Conservation (phyloP, 441 rosid species). For the Raphanus hybrid region DNA sequence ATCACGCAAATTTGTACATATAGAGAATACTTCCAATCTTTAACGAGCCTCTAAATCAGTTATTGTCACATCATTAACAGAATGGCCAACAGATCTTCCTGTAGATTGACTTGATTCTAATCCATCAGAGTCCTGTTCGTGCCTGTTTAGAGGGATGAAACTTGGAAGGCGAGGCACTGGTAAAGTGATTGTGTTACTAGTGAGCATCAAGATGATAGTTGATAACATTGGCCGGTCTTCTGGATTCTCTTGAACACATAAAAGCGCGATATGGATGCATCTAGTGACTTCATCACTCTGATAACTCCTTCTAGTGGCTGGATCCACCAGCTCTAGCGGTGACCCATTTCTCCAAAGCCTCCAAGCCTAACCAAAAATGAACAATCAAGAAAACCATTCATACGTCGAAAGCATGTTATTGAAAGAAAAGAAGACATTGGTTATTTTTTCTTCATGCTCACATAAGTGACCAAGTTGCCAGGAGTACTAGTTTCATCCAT, state of each 20-base stretch:
- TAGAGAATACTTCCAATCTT: not conserved
- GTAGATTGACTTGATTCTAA: not conserved
- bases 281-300: conserved; percentile 42
- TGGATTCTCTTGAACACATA: conserved; percentile 51
- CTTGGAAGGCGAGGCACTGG: conserved; percentile 31
- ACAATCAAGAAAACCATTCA: conserved; percentile 8
- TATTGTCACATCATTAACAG: not conserved
- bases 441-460: conserved; percentile 28
- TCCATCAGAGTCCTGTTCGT: not conserved
- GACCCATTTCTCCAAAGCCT: conserved; percentile 47
- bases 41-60: conserved; percentile 26
- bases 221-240: conserved; percentile 46
- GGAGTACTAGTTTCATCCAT: conserved; percentile 35
- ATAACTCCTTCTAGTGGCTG: conserved; percentile 15
- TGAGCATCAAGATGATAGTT: conserved; percentile 38
- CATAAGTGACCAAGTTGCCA: conserved; percentile 36
- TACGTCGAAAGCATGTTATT: not conserved
- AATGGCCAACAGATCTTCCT: not conserved
- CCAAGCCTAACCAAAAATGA: conserved; percentile 44
- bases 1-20: no score
- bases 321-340: conserved; percentile 39
- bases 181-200: conserved; percentile 33
- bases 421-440: no score
- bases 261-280: conserved; percentile 48
- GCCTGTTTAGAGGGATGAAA: not conserved